Evolutionary conservation across 306 rosid species (phyloP).

Genomic region (Cicer cuneatum): DNA sequence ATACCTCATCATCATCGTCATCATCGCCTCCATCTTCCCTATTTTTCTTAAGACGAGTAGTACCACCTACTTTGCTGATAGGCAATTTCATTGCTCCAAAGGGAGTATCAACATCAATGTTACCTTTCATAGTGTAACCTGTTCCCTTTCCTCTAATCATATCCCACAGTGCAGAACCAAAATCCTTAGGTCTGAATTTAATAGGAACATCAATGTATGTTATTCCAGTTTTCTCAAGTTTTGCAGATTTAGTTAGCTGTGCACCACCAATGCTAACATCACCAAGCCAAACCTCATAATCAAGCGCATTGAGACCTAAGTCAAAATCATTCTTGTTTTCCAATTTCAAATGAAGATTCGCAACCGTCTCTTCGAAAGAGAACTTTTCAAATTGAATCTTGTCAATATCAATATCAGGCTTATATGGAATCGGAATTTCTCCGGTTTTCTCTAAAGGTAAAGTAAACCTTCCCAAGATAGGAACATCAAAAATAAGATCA

Average conservation of each 20-base stretch:
- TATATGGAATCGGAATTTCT: conserved; percentile 92
- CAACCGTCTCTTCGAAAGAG: conserved; percentile 89
- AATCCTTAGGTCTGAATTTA: conserved; percentile 91
- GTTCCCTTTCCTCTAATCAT: conserved; percentile 97
- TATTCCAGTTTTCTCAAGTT: conserved; percentile 67
- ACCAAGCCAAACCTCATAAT: conserved; percentile 86
- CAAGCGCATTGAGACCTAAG: conserved; percentile 72
- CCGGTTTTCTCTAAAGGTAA: conserved; percentile 90
- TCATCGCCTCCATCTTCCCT: conserved; percentile 71
- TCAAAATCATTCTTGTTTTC: conserved; percentile 96
- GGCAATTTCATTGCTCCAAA: conserved; percentile 95
- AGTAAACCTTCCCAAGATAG: conserved; percentile 82
- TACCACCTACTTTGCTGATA: conserved; percentile 88
- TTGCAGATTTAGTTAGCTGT: conserved; percentile 68
- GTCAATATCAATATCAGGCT: conserved; percentile 91
- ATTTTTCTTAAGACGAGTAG: conserved; percentile 84
- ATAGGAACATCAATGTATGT: conserved; percentile 70
- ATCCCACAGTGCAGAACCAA: conserved; percentile 96
- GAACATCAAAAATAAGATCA: conserved; percentile 87
- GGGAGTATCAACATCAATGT: conserved; percentile 85
- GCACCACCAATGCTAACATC: conserved; percentile 81
- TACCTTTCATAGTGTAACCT: conserved; percentile 80
- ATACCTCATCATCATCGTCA: conserved; percentile 71
- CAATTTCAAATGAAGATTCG: conserved; percentile 82
- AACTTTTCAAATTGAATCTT: conserved; percentile 75